Conservation (phyloP, 2,329 filamentous ascomycete species). For the Beauveria australis region DNA sequence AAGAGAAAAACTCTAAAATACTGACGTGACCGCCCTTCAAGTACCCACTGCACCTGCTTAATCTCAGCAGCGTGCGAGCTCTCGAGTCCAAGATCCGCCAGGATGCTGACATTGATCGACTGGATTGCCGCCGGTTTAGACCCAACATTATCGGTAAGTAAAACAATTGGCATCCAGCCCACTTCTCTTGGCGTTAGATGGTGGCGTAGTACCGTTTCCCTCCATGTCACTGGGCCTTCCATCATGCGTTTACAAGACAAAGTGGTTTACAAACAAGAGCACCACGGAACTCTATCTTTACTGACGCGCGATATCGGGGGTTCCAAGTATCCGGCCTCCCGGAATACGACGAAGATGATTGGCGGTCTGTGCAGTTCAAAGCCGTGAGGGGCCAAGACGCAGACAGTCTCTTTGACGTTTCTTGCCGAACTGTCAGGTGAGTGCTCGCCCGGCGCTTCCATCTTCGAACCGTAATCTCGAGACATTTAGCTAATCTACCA, state of each 20-base stretch:
- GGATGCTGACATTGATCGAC: slow-evolving; percentile 36
- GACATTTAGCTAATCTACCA: slow-evolving; percentile 5
- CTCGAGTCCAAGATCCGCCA: slow-evolving; percentile 49
- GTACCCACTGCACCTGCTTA: slow-evolving; percentile 65
- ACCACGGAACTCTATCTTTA: background rate
- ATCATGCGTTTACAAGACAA: background rate
- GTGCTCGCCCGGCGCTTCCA: slow-evolving; percentile 13
- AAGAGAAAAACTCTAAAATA: background rate
- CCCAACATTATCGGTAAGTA: slow-evolving; percentile 60
- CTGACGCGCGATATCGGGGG: background rate
- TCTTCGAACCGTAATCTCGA: background rate
- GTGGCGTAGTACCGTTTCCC: background rate
- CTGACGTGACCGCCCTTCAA: slow-evolving; percentile 27
- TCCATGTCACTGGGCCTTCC: background rate
- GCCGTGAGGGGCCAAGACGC: slow-evolving; percentile 30
- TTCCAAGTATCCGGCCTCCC: slow-evolving; percentile 49
- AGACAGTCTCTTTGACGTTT: slow-evolving; percentile 39
- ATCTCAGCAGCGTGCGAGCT: slow-evolving; percentile 53
- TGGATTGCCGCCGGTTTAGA: slow-evolving; percentile 59
- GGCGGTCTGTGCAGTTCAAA: slow-evolving; percentile 53
- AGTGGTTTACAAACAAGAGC: too few relatives aligned
- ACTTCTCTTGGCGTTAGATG: background rate
- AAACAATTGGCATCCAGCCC: background rate
- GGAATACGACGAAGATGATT: slow-evolving; percentile 62
- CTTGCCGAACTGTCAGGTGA: slow-evolving; percentile 57